These are phyloP conservation scores for Phytophthora kernoviae DNA, from an alignment of 352 stramenopile species.

Conservation along the genomic window DNA sequence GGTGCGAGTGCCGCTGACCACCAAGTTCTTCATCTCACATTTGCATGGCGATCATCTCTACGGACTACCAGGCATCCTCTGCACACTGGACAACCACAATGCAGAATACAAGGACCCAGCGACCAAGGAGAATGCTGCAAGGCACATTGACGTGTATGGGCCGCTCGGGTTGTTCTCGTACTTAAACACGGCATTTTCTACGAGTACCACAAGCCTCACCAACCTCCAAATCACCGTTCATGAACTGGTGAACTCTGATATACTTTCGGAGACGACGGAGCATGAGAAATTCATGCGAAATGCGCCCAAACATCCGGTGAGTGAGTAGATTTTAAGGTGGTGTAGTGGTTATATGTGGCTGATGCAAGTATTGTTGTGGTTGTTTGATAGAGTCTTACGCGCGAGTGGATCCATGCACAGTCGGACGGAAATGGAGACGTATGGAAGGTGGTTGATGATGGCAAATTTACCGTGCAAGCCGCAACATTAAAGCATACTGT, in stretches of 20 bases:
- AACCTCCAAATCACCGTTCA: slow-evolving; percentile 80
- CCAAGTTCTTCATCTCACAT: slow-evolving; percentile 89
- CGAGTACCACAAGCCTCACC: slow-evolving; percentile 63
- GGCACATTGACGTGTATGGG: slow-evolving; percentile 77
- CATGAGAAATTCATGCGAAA: slow-evolving; percentile 73
- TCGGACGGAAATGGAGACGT: slow-evolving; percentile 61
- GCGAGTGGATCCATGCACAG: slow-evolving; percentile 59
- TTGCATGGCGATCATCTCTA: slow-evolving; percentile 89
- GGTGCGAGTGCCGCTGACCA: slow-evolving; percentile 71
- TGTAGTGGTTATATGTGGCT: not conserved
- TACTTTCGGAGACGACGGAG: slow-evolving; percentile 46
- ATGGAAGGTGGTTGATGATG: slow-evolving; percentile 81
- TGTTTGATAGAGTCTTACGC: slow-evolving; percentile 44
- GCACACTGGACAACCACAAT: slow-evolving; percentile 85
- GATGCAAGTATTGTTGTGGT: not conserved
- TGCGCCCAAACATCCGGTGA: slow-evolving; percentile 61
- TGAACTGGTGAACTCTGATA: slow-evolving; percentile 64
- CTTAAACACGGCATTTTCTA: slow-evolving; percentile 73
- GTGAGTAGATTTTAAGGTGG: slow-evolving; percentile 12
- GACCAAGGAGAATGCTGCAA: slow-evolving; percentile 49
- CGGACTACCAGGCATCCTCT: slow-evolving; percentile 80
- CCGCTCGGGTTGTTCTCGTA: slow-evolving; percentile 80
- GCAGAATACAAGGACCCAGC: slow-evolving; percentile 56
- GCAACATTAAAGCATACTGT: slow-evolving; percentile 78
- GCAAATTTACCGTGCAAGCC: slow-evolving; percentile 62